phyloP scores from a whole-genome alignment of 1,284 basidiomycete species.

The Leccinum subfulvum region DNA sequence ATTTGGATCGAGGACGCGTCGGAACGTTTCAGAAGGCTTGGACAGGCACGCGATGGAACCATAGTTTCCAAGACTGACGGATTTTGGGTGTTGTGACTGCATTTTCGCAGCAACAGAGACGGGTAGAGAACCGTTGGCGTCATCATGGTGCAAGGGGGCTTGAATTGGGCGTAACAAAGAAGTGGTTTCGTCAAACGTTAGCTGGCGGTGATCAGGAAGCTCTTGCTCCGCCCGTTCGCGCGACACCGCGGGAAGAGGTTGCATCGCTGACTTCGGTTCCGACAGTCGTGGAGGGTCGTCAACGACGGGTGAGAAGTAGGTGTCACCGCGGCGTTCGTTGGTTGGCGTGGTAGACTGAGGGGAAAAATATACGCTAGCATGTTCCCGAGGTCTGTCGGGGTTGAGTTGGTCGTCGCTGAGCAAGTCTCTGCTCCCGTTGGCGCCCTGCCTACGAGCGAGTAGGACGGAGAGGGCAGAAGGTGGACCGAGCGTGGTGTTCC shows the following conservation, averaged over 20 bases:
- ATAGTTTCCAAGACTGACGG: constrained; percentile 7
- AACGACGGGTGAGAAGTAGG: constrained; percentile 9
- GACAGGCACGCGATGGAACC: constrained; percentile 14
- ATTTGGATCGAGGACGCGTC: constrained; percentile 14
- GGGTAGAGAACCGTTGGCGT: constrained; percentile 1
- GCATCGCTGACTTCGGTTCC: not conserved
- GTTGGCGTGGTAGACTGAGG: constrained; percentile 26
- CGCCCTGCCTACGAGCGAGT: constrained; percentile 31
- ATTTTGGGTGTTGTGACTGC: constrained; percentile 13
- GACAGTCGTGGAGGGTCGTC: not conserved
- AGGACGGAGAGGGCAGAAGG: constrained; percentile 46
- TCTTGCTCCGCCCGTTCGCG: not conserved
- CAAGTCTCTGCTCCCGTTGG: not conserved
- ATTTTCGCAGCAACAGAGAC: constrained; percentile 2
- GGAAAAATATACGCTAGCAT: constrained; percentile 3
- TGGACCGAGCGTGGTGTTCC: constrained; percentile 18
- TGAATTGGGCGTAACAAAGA: constrained; percentile 21
- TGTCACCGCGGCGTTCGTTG: constrained; percentile 13
- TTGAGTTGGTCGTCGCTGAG: constrained; percentile 2
- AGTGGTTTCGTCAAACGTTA: constrained; percentile 19
- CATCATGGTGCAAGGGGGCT: constrained; percentile 4
- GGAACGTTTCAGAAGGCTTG: constrained; percentile 12
- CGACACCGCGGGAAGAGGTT: not conserved
- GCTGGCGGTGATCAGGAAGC: constrained; percentile 1
- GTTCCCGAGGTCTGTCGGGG: not conserved